phyloP scores from a whole-genome alignment of 208 protist species.

The Strigomonas culicis region DNA sequence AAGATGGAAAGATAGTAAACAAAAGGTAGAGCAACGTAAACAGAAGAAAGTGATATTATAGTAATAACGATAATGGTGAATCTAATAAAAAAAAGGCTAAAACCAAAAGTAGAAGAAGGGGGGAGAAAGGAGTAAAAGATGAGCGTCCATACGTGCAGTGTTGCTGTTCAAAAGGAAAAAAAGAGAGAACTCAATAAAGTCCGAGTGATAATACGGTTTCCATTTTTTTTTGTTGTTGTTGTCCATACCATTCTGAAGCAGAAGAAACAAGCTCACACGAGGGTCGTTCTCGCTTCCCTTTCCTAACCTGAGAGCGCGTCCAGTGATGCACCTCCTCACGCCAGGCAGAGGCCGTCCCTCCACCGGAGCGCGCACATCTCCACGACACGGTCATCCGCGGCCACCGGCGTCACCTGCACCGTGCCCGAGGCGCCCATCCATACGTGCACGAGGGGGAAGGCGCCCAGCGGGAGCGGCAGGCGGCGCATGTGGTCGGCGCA shows the following conservation, averaged over 20 bases:
- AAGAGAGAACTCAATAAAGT: neutral
- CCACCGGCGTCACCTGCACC: constrained; percentile 34
- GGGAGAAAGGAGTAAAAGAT: neutral
- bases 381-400: constrained; percentile 15
- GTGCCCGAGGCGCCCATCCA: constrained; percentile 34
- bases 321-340: constrained; percentile 2
- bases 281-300: too few relatives aligned
- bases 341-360: constrained; percentile 28
- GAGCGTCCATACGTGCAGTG: neutral
- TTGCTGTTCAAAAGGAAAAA: constrained; percentile 12
- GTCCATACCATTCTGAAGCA: too few relatives aligned
- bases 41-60: neutral
- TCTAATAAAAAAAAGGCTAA: neutral
- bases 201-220: too few relatives aligned
- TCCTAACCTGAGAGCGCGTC: too few relatives aligned
- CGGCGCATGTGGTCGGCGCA: neutral
- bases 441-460: constrained; percentile 47
- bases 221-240: too few relatives aligned
- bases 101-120: constrained; percentile 3
- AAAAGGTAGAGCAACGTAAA: neutral
- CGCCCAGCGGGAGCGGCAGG: constrained; percentile 33
- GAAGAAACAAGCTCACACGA: too few relatives aligned
- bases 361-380: constrained; percentile 24
- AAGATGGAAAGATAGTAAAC: neutral
- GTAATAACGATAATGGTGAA: neutral